Conservation (phyloP, 345 rosid species). For the Eucalyptus microcorys region DNA sequence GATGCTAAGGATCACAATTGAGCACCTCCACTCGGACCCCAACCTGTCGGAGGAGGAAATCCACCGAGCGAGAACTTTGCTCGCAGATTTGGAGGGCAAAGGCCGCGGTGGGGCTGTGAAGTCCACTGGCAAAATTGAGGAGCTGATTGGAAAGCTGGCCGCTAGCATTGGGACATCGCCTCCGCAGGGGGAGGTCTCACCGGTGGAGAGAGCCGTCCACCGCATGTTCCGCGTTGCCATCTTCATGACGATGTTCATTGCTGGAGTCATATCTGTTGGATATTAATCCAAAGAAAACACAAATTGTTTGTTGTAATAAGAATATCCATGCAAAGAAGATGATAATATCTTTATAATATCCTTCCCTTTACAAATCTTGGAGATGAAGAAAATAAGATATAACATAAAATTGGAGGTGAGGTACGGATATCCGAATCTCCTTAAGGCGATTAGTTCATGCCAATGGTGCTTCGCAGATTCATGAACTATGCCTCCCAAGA, state of each 20-base stretch:
- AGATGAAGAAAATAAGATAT: no score
- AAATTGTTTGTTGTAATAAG: no score
- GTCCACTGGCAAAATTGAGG: not conserved
- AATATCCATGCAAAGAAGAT: no score
- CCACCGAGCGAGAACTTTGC: not conserved
- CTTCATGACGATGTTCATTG: not conserved
- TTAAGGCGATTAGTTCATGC: no score
- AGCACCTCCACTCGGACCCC: not conserved
- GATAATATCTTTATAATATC: no score
- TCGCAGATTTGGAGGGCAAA: not conserved
- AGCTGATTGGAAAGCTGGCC: not conserved
- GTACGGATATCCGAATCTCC: no score
- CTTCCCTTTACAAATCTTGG: no score
- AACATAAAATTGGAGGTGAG: no score
- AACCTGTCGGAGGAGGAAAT: not conserved
- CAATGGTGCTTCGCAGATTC: no score
- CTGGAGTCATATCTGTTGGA: not conserved
- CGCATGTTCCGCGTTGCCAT: rapidly evolving
- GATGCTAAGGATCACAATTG: not conserved
- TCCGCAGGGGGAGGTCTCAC: not conserved
- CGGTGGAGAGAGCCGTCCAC: not conserved
- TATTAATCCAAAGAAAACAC: no score
- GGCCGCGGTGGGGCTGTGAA: not conserved
- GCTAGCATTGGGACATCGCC: not conserved
- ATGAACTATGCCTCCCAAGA: no score